Base-by-base conservation (phyloP, 2,329 filamentous ascomycete genomes). In the Penicillium polonicum region DNA sequence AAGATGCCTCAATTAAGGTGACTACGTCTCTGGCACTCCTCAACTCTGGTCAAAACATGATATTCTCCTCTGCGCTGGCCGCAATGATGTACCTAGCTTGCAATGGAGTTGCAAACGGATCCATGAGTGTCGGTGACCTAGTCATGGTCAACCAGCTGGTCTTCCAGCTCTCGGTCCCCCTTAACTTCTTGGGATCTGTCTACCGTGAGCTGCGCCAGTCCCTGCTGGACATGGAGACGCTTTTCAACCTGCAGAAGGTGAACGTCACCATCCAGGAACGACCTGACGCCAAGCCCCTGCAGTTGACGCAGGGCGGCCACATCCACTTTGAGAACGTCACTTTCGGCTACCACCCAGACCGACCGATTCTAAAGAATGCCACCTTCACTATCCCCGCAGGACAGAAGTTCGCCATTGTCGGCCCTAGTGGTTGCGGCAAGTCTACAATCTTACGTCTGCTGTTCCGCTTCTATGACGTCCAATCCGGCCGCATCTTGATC, bases 61-160 rank as follows among this genome's bases (percentile, higher is more conserved):
- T 99, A 65, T 99, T 99, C 78, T 97, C 93, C 0, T 88, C 88
- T 36, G 92, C 94, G 0, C 79, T 99, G 60, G 97, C 94, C 0
- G 89, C 85, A 29, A 99, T 99, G 93, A 99, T 99, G 94, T 97
- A 96, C 72, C 84, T 97, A 57, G 94, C 92, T 6, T 91, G 91
- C 25, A 86, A 93, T 68, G 95, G 95, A 36, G 92, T 99, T 1
- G 91, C 91, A 1, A 81, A 79, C 3, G 93, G 93, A 15, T 79
- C 81, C 6, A 78, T 99, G 68, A 97, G 93, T 0, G 92, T 99
- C 15, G 94, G 94, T 58, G 95, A 99, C 72, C 82, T 99, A 33
- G 94, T 99, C 71, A 95, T 99, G 91, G 91, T 99, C 65, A 99
- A 99, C 74, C 94, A 97, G 79, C 87, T 99, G 19, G 92, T 99